Evolutionary conservation across 495 filamentous ascomycete genomes (phyloP).

Genomic region (Penicillium macrosclerotiorum): DNA sequence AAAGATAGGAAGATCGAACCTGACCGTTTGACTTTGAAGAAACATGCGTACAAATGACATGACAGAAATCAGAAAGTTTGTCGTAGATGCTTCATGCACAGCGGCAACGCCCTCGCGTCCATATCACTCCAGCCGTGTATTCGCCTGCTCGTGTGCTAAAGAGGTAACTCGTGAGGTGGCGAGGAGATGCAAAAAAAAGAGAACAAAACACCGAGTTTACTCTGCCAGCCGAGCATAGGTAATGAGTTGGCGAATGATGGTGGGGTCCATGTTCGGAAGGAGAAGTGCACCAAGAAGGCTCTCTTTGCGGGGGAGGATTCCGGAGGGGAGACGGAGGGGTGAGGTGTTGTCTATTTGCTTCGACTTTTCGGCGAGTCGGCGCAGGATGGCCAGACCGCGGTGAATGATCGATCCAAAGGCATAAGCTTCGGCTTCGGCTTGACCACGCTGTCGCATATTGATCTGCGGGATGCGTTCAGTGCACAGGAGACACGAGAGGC

Average conservation of each 20-base stretch:
- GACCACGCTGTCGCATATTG: conserved; percentile 34
- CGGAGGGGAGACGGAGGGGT: conserved; percentile 52
- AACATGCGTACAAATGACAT: conserved; percentile 36
- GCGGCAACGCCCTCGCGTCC: conserved; percentile 4
- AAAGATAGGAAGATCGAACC: conserved; percentile 3
- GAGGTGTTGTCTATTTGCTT: conserved; percentile 55
- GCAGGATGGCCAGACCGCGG: conserved; percentile 67
- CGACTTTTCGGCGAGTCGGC: conserved; percentile 68
- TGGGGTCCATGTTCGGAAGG: conserved; percentile 57
- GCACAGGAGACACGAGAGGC: conserved; percentile 68
- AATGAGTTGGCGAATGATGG: conserved; percentile 69
- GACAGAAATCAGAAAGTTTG: conserved; percentile 24
- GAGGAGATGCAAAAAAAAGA: conserved; percentile 9
- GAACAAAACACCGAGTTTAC: conserved; percentile 16
- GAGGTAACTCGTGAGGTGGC: too few species aligned
- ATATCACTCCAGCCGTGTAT: too few species aligned
- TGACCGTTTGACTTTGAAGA: conserved; percentile 13
- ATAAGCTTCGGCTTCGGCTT: conserved; percentile 43
- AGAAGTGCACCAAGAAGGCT: conserved; percentile 66
- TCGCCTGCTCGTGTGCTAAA: too few species aligned
- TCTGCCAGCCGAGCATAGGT: conserved; percentile 65
- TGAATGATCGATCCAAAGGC: conserved; percentile 60
- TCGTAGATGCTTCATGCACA: conserved; percentile 23
- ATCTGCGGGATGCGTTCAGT: conserved; percentile 49
- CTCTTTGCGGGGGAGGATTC: conserved; percentile 66